phyloP scores from a whole-genome alignment of 371 early-diverging fungal genomes.

The Basidiobolus meristosporus region DNA sequence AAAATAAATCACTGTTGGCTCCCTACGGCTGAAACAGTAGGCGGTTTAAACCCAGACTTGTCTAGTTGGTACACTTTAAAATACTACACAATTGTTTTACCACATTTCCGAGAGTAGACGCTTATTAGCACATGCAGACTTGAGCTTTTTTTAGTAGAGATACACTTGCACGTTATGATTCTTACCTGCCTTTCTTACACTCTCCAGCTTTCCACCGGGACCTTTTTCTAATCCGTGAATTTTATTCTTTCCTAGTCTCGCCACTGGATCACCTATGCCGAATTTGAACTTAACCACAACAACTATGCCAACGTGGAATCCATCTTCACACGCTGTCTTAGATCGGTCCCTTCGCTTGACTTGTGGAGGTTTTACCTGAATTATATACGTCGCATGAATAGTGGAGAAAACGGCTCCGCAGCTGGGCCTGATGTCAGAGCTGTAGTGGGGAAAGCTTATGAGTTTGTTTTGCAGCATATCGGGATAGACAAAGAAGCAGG shows the following conservation, averaged over 20 bases:
- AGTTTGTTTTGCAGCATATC: constrained; percentile 67
- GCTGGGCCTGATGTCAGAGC: constrained; percentile 42
- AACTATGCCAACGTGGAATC: constrained; percentile 57
- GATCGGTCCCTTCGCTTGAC: constrained; percentile 61
- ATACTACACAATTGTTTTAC: constrained; percentile 2
- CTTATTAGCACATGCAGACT: no score
- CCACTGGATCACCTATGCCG: constrained; percentile 69
- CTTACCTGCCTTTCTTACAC: not conserved
- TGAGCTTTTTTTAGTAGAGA: no score
- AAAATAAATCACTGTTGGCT: not conserved
- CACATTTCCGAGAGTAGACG: not conserved
- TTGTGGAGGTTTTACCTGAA: constrained; percentile 77
- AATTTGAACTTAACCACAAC: constrained; percentile 59
- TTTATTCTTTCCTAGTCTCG: constrained; percentile 25
- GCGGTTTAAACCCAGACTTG: not conserved
- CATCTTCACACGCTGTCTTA: constrained; percentile 71
- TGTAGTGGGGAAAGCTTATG: constrained; percentile 67
- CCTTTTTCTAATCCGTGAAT: not conserved
- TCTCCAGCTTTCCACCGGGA: no score
- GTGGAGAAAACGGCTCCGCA: constrained; percentile 18
- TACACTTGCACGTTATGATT: not conserved
- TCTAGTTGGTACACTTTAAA: not conserved
- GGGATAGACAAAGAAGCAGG: constrained; percentile 85
- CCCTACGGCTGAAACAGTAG: not conserved
- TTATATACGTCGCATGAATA: constrained; percentile 66